phyloP scores from a whole-genome alignment of 2,329 filamentous ascomycete species.

The Remersonia thermophila region DNA sequence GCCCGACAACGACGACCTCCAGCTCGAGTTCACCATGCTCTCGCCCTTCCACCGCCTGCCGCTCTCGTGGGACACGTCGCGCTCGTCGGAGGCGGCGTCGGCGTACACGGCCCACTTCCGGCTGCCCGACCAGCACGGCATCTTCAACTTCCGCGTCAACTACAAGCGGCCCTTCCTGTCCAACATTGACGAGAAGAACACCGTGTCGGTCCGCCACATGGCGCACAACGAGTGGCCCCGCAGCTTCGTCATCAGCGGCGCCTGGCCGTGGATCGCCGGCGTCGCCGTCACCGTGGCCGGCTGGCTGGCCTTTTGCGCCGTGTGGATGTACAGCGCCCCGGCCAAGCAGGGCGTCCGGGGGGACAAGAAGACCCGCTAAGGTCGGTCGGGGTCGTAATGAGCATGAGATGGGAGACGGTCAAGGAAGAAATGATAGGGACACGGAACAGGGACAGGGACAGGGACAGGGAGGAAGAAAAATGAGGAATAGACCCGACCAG shows the following conservation, averaged over 20 bases:
- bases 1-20: constrained; percentile 58
- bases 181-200: constrained; percentile 83
- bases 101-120: constrained; percentile 66
- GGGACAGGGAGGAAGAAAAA: constrained; percentile 1
- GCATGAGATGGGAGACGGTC: constrained; percentile 23
- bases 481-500: background rate
- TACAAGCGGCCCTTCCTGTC: constrained; percentile 92
- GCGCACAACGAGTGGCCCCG: constrained; percentile 94
- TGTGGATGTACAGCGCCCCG: constrained; percentile 70
- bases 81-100: constrained; percentile 52
- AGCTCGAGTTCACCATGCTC: constrained; percentile 98
- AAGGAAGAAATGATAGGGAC: background rate
- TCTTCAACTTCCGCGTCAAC: constrained; percentile 96
- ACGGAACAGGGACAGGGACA: constrained; percentile 1
- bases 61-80: constrained; percentile 39
- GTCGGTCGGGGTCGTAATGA: no score
- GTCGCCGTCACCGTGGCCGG: constrained; percentile 73
- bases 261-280: constrained; percentile 89
- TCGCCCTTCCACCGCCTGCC: constrained; percentile 89
- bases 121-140: constrained; percentile 92
- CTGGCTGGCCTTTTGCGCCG: constrained; percentile 70
- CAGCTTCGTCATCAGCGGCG: constrained; percentile 77
- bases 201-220: constrained; percentile 89
- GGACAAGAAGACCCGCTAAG: constrained; percentile 38
- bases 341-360: background rate